Conservation (phyloP, 768 basidiomycete species). For the Lactifluus rugatus region DNA sequence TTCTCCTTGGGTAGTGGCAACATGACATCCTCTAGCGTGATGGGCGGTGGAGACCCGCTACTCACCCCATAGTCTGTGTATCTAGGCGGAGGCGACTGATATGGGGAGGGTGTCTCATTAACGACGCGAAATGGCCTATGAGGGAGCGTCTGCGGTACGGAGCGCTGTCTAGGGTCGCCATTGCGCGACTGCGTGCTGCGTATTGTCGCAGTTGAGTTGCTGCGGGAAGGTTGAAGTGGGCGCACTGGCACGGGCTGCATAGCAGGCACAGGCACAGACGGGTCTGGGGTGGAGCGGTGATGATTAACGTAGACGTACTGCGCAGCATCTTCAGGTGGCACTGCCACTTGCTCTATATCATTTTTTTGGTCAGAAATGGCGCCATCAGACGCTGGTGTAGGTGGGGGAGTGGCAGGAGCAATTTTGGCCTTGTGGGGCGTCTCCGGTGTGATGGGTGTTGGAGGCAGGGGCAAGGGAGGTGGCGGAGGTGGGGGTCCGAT, state of each 20-base stretch:
- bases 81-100: slow-evolving; percentile 11
- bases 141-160: neutral
- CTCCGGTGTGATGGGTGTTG: neutral
- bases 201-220: neutral
- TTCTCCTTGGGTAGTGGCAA: slow-evolving; percentile 5
- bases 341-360: neutral
- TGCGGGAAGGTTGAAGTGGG: neutral
- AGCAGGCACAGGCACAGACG: neutral
- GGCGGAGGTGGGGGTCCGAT: slow-evolving; percentile 10
- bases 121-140: slow-evolving; percentile 13
- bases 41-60: slow-evolving; percentile 2
- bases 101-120: neutral
- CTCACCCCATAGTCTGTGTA: neutral
- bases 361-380: neutral
- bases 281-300: neutral
- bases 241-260: neutral
- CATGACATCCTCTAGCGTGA: neutral
- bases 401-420: slow-evolving; percentile 2
- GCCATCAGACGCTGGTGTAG: neutral
- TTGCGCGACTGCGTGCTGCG: neutral
- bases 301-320: slow-evolving; percentile 13
- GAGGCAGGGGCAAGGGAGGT: slow-evolving; percentile 8
- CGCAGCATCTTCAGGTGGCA: slow-evolving; percentile 5
- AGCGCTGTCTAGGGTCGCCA: neutral
- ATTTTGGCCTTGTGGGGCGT: neutral